Evolutionary conservation across 2,329 filamentous ascomycete genomes (phyloP).

Genomic region (Phialophora chinensis): DNA sequence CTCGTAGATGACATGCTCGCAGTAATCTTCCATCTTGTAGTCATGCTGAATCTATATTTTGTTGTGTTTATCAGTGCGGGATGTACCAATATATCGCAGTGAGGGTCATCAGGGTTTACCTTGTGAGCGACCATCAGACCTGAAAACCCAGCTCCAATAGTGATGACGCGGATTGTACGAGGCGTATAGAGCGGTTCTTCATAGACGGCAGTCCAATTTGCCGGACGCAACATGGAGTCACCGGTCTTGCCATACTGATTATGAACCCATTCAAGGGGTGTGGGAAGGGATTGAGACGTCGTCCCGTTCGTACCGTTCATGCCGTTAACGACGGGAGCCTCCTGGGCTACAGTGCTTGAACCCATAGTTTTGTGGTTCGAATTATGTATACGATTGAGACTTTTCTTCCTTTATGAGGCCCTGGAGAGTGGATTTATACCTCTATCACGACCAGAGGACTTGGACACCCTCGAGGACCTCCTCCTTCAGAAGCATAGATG

Average conservation of each 20-base stretch:
- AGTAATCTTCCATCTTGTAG: conserved; percentile 30
- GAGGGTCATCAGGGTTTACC: neutral
- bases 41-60: conserved; percentile 46
- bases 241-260: neutral
- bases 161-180: conserved; percentile 29
- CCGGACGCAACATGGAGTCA: conserved; percentile 3
- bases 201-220: neutral
- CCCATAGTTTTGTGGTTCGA: neutral
- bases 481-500: neutral
- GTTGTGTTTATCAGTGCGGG: neutral
- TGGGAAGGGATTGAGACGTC: neutral
- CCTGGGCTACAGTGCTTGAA: neutral
- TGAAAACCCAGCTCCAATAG: conserved; percentile 48
- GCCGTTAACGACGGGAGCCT: neutral
- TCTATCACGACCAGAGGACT: neutral
- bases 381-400: neutral
- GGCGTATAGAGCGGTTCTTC: conserved; percentile 1
- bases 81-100: neutral
- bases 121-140: conserved; percentile 48
- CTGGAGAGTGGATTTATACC: neutral
- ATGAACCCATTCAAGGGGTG: neutral
- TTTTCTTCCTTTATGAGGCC: neutral
- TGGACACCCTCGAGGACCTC: neutral
- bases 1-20: conserved; percentile 39
- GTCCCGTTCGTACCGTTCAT: neutral